Base-by-base conservation (phyloP, 352 stramenopile species). In the Globisporangium mamillatum region DNA sequence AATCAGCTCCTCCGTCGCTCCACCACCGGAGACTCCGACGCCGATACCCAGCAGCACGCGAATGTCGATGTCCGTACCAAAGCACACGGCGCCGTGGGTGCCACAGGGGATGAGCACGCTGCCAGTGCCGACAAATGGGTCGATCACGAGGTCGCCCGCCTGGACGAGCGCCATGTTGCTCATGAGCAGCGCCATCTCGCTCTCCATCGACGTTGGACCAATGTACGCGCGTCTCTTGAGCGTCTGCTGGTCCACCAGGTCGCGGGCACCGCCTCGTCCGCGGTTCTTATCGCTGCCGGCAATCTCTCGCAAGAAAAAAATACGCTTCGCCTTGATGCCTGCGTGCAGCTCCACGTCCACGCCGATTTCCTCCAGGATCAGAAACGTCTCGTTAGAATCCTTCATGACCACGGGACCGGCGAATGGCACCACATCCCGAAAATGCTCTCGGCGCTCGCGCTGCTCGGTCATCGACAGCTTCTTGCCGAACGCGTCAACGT, bases 111-210 rank as follows among this genome's bases (percentile, higher is more conserved):
- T 89, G 25, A 99, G 80, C 57, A 99, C 97, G n/a, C 87, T 98
- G 3, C 97, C 97, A 10, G 97, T 99, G 38, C 97, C 97, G 4
- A 98, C 96, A 76, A 99, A 99, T 22, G 97, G 97, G 82, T 99
- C 97, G 68, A 98, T 95, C 7, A 97, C 91, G 27, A 97, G 70
- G 38, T 92, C 86, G 32, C 81, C 75, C 5, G 72, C 72, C 64
- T 80, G 76, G n/a, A 92, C 81, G 22, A 94, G 72, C 46, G 81
- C 86, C 83, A 92, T 92, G 66, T 94, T 93, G 71, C 71, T 93
- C 97, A 99, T 99, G 56, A 99, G 82, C 69, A 99, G 83, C 44
- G 93, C 93, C 65, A 99, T 92, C 72, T 99, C 97, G 41, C 92
- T 95, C 79, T 99, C 97, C 93, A 99, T 99, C 32, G 90, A 98